Conservation (phyloP, 129 eudicot genomes). For the Tagetes patula region DNA sequence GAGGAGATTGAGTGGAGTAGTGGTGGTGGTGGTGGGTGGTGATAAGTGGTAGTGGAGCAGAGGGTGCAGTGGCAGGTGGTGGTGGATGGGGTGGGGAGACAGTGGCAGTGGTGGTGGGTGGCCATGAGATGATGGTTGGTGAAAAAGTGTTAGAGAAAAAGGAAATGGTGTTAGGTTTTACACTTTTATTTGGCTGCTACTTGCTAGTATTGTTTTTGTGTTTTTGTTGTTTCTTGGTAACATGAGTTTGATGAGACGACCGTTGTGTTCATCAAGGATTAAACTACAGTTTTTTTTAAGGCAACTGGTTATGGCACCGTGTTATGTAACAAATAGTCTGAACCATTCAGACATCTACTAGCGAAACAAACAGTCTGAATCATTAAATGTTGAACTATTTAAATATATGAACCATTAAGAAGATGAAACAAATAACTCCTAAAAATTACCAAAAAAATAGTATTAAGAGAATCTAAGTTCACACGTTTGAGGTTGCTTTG, state of each 20-base stretch:
- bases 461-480: no score
- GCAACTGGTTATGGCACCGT: no score
- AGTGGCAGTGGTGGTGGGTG: conserved; percentile 42
- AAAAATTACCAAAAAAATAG: no score
- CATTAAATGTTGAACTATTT: no score
- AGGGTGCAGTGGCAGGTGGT: conserved; percentile 42
- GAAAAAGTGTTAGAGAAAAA: conserved; percentile 5
- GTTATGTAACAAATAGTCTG: no score
- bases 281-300: no score
- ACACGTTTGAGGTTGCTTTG: background rate
- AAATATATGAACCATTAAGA: no score
- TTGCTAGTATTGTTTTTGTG: conserved; percentile 12
- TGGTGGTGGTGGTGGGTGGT: conserved; percentile 38
- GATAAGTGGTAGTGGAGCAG: conserved; percentile 35
- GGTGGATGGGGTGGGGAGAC: conserved; percentile 36
- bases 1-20: conserved; percentile 38
- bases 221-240: conserved; percentile 1
- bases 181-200: conserved; percentile 9
- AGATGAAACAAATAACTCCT: no score
- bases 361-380: no score
- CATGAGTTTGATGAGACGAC: conserved; percentile 16
- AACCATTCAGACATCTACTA: no score
- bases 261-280: background rate
- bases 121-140: conserved; percentile 43
- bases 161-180: conserved; percentile 24